Base-by-base conservation (phyloP, 768 basidiomycete species). In the Lactarius deliciosus region DNA sequence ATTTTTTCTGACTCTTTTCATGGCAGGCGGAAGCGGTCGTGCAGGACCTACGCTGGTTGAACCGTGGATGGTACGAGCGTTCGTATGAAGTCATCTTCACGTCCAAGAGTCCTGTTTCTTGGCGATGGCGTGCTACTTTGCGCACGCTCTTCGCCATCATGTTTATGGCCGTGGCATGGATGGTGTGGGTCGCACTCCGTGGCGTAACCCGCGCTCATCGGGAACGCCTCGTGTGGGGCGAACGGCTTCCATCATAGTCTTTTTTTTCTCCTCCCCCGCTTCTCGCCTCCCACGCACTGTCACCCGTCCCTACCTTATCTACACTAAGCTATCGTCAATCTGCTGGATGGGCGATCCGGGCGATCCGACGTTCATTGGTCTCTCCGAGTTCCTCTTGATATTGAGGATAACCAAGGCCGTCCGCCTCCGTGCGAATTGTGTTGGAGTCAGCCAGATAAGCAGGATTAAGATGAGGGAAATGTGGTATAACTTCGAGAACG, bases 201-300 rank as follows among this genome's bases (percentile, higher is more conserved):
- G 91, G 90, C 36, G 90, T 85, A 30, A 88, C 89, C 66, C 81
- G 86, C 43, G 91, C 90, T 25, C 88, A 92, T 74, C 81, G 87
- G 70, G 85, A 90, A 71, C 79, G 89, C 50, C 82, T 91, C 25
- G 84, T 92, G 16, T 92, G 90, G 89, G 91, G 91, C 60, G 89
- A 90, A 72, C 83, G 86, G 60, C 79, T 92, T 64, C 88, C 91
- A 82, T 89, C 86, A 55, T 92, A 75, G 81, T 43, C 32, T 30
- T 11, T 16, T 43, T 5, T 5, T 2, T 5, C 43, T 41, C 10
- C 30, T 20, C 63, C 32, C 53, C 4, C 22, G 6, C 34, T 25
- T 57, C 54, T 34, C 32, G 13, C 28, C 34, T 66, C 25, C 34
- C 28, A 36, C 40, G 15, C 28, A 40, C 36, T 38, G 15, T 18